Evolutionary conservation across 2,329 filamentous ascomycete genomes (phyloP), one percentile per base, ranked within the genome.

Genomic region (Dothistroma pini): DNA sequence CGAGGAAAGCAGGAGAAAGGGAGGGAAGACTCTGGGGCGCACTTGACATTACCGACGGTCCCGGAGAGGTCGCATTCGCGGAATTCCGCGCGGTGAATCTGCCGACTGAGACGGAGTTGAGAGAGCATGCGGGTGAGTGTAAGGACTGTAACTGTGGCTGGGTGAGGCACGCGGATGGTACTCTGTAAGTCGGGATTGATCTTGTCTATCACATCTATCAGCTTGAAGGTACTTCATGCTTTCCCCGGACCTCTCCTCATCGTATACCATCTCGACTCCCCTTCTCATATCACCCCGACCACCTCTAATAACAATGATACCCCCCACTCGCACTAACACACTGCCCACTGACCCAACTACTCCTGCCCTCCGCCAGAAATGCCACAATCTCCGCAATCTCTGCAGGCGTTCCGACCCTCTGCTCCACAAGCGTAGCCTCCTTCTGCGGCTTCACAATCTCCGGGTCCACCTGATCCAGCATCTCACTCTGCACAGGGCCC

Each of bases 331-430:
- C 83, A 63, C 78, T 81, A 21, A 87, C 78, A 0, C 78, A 78
- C 71, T 86, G 84, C 14, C 84, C 85, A 1, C 79, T 73, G 34
- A 72, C 62, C 69, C 68, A 72, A 44, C 63, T 65, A 61, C 72
- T 71, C 22, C 67, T 64, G 48, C 47, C 56, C 52, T 80, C 77
- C 16, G 82, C 82, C 60, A 88, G 68, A 75, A 79, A 85, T 1
- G 77, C 80, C 21, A 87, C 84, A 54, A 86, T 76, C 60, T 80
- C 77, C 1, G 83, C 81, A 54, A 87, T 75, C 69, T 87, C 84
- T 48, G 83, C 77, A 4, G 78, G 67, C 12, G 73, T 82, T 0
- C 83, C 85, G 2, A 84, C 62, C 9, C 84, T 72, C 47, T 81
- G 76, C 63, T 81, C 74, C 0, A 86, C 75, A 0, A 82, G 78